phyloP scores from a whole-genome alignment of 441 rosid species.

The Manihot esculenta region DNA sequence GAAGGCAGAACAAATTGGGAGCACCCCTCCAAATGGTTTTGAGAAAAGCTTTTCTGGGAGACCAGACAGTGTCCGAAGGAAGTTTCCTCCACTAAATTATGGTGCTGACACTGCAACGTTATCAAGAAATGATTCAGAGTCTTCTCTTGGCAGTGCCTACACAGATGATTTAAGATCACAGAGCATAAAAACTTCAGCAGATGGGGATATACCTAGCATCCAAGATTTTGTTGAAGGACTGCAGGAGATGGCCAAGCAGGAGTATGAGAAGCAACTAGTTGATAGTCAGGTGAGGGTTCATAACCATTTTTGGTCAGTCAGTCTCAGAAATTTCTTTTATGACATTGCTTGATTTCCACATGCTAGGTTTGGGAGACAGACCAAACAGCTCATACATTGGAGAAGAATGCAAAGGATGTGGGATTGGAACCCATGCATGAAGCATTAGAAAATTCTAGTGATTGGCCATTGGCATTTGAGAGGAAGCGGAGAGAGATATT shows the following conservation, averaged over 20 bases:
- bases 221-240: slow-evolving; percentile 75
- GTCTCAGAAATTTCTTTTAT: slow-evolving; percentile 11
- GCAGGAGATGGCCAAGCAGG: slow-evolving; percentile 66
- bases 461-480: slow-evolving; percentile 61
- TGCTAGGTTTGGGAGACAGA: slow-evolving; percentile 43
- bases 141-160: slow-evolving; percentile 72
- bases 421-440: slow-evolving; percentile 66
- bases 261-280: slow-evolving; percentile 42
- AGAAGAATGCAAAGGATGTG: slow-evolving; percentile 51
- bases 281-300: slow-evolving; percentile 42
- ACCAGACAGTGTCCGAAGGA: slow-evolving; percentile 50
- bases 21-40: slow-evolving; percentile 63
- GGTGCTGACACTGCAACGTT: slow-evolving; percentile 31
- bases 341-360: slow-evolving; percentile 20
- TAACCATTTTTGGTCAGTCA: neutral
- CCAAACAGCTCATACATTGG: slow-evolving; percentile 28
- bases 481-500: slow-evolving; percentile 55
- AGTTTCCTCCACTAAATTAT: slow-evolving; percentile 43
- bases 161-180: slow-evolving; percentile 37
- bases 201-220: slow-evolving; percentile 72
- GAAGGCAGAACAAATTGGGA: slow-evolving; percentile 14
- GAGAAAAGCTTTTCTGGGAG: slow-evolving; percentile 65
- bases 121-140: slow-evolving; percentile 72
- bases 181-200: slow-evolving; percentile 51
- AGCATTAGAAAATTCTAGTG: slow-evolving; percentile 32